These are phyloP conservation scores for Hippophae tibetana DNA, from an alignment of 306 rosid species.

Conservation along the genomic window DNA sequence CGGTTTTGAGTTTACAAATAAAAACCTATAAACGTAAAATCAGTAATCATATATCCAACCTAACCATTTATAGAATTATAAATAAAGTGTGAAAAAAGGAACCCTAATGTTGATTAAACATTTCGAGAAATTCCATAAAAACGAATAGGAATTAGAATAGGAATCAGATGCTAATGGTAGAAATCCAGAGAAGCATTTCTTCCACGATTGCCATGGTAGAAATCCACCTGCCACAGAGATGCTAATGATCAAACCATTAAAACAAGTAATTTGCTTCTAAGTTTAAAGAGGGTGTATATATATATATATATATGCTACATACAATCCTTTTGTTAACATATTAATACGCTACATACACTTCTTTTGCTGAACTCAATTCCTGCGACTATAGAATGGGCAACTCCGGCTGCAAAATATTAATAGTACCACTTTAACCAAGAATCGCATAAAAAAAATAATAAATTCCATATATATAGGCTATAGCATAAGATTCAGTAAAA, in stretches of 20 bases:
- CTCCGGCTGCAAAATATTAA: slow-evolving; percentile 51
- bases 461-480: neutral
- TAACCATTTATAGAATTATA: too few relatives aligned
- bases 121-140: too few relatives aligned
- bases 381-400: slow-evolving; percentile 82
- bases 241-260: neutral
- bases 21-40: too few relatives aligned
- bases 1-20: too few relatives aligned
- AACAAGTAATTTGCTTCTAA: neutral
- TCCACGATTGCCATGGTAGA: slow-evolving; percentile 98
- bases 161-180: too few relatives aligned
- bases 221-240: slow-evolving; percentile 57
- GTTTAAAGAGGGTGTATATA: too few relatives aligned
- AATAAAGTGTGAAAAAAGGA: too few relatives aligned
- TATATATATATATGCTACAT: too few relatives aligned
- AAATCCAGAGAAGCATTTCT: slow-evolving; percentile 71
- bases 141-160: too few relatives aligned
- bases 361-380: slow-evolving; percentile 86
- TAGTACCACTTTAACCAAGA: slow-evolving; percentile 1
- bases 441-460: neutral
- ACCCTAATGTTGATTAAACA: too few relatives aligned
- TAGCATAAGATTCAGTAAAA: neutral
- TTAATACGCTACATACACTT: slow-evolving; percentile 44
- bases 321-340: neutral
- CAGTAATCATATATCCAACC: too few relatives aligned